These are phyloP conservation scores for Aspergillus nomiae DNA, from an alignment of 2,329 filamentous ascomycete species.

Conservation along the genomic window DNA sequence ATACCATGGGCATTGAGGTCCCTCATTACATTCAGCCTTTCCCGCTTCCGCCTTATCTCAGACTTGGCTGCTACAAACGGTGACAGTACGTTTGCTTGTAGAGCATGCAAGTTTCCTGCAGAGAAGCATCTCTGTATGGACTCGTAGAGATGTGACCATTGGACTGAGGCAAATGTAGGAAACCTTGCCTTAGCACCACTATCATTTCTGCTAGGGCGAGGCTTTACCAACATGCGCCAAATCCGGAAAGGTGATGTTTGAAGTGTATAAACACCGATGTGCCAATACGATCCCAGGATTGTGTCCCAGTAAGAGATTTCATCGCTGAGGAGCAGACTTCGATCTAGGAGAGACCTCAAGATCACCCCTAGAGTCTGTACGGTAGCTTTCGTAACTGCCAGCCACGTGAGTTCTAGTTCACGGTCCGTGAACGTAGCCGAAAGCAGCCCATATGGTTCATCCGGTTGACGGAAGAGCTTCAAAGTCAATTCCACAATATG, in stretches of 20 bases:
- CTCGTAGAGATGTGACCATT: constrained; percentile 70
- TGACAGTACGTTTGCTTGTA: constrained; percentile 72
- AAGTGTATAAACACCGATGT: constrained; percentile 78
- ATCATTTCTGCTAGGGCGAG: constrained; percentile 53
- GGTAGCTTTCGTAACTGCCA: constrained; percentile 86
- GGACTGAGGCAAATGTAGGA: constrained; percentile 36
- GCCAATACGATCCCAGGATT: constrained; percentile 74
- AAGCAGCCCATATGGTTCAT: constrained; percentile 14
- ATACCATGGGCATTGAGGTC: constrained; percentile 83
- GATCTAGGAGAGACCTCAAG: constrained; percentile 74
- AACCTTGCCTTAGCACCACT: constrained; percentile 39
- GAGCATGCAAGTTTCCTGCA: constrained; percentile 69
- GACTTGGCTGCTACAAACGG: constrained; percentile 75
- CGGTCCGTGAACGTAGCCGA: constrained; percentile 49
- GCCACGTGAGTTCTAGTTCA: constrained; percentile 83
- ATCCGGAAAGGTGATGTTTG: constrained; percentile 80
- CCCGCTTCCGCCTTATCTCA: constrained; percentile 75
- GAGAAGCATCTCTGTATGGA: constrained; percentile 75
- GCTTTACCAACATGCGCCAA: constrained; percentile 68
- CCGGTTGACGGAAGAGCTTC: constrained; percentile 38
- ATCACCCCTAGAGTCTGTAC: constrained; percentile 86
- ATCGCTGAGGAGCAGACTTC: constrained; percentile 79
- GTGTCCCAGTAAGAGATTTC: constrained; percentile 97
- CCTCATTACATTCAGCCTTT: constrained; percentile 69
- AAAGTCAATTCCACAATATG: constrained; percentile 65